Percentiles rank a stretch among this genome's conserved stretches.
phyloP scores from a whole-genome alignment of 306 rosid genomes.

The Mimosa pudica region DNA sequence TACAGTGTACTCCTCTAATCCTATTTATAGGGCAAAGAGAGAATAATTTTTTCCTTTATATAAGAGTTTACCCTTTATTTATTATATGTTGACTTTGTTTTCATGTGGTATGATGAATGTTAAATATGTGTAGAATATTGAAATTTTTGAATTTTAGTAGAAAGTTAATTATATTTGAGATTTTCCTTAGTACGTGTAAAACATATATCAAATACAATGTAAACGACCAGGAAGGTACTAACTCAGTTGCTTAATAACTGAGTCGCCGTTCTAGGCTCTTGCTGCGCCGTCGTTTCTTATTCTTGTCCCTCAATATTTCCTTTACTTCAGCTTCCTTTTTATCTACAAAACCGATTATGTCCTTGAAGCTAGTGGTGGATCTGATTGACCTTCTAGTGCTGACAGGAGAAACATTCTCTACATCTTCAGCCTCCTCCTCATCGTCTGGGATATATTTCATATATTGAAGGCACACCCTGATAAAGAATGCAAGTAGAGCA shows the following conservation, averaged over 20 bases:
- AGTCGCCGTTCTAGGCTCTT: constrained; percentile 29
- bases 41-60: too few species aligned
- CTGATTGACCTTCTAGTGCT: constrained; percentile 37
- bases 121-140: too few species aligned
- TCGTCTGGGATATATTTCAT: constrained; percentile 46
- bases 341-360: constrained; percentile 59
- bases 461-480: constrained; percentile 55
- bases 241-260: constrained; percentile 34
- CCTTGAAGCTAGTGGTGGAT: constrained; percentile 53
- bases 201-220: too few species aligned
- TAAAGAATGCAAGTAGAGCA: constrained; percentile 57
- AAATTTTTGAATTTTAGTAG: too few species aligned
- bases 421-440: constrained; percentile 33
- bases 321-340: constrained; percentile 63
- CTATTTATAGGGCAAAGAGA: too few species aligned
- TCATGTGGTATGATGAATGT: too few species aligned
- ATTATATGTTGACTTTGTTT: too few species aligned
- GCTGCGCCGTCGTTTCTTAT: constrained; percentile 32
- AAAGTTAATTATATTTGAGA: too few species aligned
- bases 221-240: constrained; percentile 26
- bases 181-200: too few species aligned
- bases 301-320: constrained; percentile 52
- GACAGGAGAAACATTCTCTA: constrained; percentile 42
- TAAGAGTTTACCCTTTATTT: too few species aligned
- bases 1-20: too few species aligned